These are phyloP conservation scores for Zelonia costaricensis DNA, from an alignment of 208 protist genomes.

Conservation along the genomic window DNA sequence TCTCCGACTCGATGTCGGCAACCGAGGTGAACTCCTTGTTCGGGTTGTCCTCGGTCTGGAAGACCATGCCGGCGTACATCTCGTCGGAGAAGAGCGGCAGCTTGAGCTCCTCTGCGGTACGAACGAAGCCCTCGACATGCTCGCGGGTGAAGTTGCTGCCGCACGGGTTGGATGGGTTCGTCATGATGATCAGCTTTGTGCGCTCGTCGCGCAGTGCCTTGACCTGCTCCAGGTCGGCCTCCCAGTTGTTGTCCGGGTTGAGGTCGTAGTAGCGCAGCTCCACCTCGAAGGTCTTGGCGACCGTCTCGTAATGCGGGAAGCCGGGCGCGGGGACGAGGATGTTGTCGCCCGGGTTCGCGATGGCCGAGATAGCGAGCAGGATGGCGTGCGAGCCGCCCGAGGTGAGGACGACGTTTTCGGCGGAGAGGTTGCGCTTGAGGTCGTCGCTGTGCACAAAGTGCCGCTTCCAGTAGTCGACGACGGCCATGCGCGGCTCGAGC, in stretches of 20 bases:
- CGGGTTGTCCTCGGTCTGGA: slow-evolving; percentile 44
- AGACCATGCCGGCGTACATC: slow-evolving; percentile 95
- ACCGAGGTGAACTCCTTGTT: slow-evolving; percentile 68
- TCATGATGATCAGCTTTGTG: slow-evolving; percentile 90
- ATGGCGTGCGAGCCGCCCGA: slow-evolving; percentile 90
- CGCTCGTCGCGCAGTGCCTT: slow-evolving; percentile 67
- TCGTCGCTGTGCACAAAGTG: slow-evolving; percentile 21
- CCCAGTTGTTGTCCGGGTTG: slow-evolving; percentile 84
- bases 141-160: slow-evolving; percentile 84
- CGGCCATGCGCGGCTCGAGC: slow-evolving; percentile 39
- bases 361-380: slow-evolving; percentile 72
- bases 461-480: slow-evolving; percentile 52
- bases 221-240: slow-evolving; percentile 81
- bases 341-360: slow-evolving; percentile 86
- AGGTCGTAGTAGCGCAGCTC: slow-evolving; percentile 78
- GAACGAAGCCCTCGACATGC: slow-evolving; percentile 76
- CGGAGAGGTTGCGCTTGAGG: slow-evolving; percentile 23
- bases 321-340: slow-evolving; percentile 90
- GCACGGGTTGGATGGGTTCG: slow-evolving; percentile 96
- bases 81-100: slow-evolving; percentile 94
- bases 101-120: slow-evolving; percentile 74
- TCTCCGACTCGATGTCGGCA: slow-evolving; percentile 69
- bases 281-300: slow-evolving; percentile 76
- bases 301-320: slow-evolving; percentile 93
- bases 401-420: slow-evolving; percentile 74